Conservation (phyloP, 75 land plant species). For the Cryptomeria japonica region DNA sequence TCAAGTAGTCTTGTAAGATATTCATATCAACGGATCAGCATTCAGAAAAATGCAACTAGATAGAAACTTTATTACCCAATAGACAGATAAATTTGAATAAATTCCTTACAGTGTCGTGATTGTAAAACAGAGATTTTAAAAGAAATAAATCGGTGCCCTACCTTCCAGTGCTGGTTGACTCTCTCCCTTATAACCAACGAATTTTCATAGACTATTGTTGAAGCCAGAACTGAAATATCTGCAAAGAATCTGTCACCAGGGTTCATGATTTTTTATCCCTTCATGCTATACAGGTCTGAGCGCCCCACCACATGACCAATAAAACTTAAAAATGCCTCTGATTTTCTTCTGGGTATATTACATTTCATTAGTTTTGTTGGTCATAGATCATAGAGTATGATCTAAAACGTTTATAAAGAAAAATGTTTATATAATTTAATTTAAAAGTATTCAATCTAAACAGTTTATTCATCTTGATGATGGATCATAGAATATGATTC, state of each 20-base stretch:
- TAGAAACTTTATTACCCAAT: no score
- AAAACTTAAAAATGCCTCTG: background rate
- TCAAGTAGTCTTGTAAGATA: slow-evolving; percentile 33
- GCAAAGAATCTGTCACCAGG: background rate
- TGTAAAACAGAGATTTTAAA: no score
- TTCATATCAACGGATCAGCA: background rate
- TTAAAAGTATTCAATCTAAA: no score
- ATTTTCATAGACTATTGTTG: background rate
- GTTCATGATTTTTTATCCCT: background rate
- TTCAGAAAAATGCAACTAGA: background rate
- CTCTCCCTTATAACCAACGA: background rate
- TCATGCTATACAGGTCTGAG: background rate
- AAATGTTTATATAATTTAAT: no score
- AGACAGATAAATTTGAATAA: background rate
- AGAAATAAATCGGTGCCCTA: background rate
- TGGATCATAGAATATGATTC: no score
- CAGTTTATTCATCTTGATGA: no score
- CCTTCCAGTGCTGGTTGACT: slow-evolving; percentile 6
- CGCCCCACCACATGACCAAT: background rate
- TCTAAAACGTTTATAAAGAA: no score
- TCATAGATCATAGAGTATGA: no score
- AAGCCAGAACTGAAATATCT: background rate
- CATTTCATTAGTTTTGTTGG: no score
- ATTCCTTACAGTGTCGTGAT: no score
- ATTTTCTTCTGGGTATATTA: no score